Conservation (phyloP, 495 filamentous ascomycete genomes). For the Penicillium arizonense region DNA sequence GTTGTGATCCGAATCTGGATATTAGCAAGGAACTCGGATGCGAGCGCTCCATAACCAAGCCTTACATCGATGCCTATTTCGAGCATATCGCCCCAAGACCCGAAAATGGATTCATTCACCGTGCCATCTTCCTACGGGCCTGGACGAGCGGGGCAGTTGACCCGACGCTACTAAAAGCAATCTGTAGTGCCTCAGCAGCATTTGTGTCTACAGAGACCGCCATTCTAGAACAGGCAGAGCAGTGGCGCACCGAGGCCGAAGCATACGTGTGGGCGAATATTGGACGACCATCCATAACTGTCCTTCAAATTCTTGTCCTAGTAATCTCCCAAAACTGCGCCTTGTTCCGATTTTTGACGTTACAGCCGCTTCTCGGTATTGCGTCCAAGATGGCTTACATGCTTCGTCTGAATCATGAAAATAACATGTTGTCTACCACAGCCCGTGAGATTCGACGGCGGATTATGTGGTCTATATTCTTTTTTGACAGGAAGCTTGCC, state of each 20-base stretch:
- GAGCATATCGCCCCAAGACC: neutral
- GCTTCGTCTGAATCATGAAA: conserved; percentile 1
- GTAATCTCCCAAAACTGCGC: neutral
- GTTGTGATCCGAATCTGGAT: neutral
- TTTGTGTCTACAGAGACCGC: neutral
- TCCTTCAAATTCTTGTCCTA: neutral
- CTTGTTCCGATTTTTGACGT: neutral
- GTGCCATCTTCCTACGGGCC: neutral
- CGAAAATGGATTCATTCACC: neutral
- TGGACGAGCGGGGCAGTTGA: neutral
- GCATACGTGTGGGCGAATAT: neutral
- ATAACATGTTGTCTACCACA: neutral
- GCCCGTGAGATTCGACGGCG: neutral
- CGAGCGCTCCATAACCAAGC: neutral
- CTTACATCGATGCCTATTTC: neutral
- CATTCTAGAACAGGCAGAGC: neutral
- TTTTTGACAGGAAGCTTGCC: neutral
- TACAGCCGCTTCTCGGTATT: neutral
- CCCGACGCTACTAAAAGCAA: neutral
- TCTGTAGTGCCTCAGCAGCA: neutral
- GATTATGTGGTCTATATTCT: neutral
- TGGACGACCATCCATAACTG: neutral
- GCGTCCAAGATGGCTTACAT: neutral
- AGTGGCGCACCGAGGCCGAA: neutral
- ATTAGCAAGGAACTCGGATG: neutral